Evolutionary conservation across 1,284 basidiomycete genomes (phyloP), one percentile per base, ranked within the genome.

Genomic region (Trametes pubescens): DNA sequence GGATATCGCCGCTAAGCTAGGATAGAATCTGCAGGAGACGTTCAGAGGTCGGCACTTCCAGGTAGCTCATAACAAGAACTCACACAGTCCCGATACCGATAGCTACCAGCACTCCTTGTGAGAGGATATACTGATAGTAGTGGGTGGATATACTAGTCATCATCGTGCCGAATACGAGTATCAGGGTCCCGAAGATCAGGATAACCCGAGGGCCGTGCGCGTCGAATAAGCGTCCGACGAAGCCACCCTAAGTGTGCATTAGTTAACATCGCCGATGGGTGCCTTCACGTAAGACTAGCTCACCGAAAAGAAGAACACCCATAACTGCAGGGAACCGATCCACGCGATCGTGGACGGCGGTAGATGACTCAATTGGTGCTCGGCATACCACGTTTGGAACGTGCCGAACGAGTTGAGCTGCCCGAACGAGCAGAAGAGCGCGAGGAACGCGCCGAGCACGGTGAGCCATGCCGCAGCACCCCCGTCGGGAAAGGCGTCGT

Each of bases 291-390:
- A 56, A n/a, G n/a, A n/a, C n/a, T 6, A 70, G 21, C 77, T 65
- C 68, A 84, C 71, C 75, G 79, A 75, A 59, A 74, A 74, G 64
- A 77, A 77, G 72, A 80, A 83, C 2, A 75, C 64, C 69, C 70
- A 75, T 11, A 84, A 66, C 64, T 83, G 82, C 43, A 83, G 57
- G 11, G 83, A 79, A 10, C 83, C 82, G 62, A 84, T 83, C 78
- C 81, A 81, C 4, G 83, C 78, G 66, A 83, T 84, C 16, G 71
- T 77, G 14, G 80, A 83, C 4, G 74, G 67, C 9, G 75, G 74
- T 22, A 57, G 74, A 71, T 60, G 66, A 54, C 56, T 69, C 16
- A 83, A 75, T 57, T 83, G 77, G 61, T 81, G 76, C 21, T 72
- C 73, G 21, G 76, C 76, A 63, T 83, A 84, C 77, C 79, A 83